These are phyloP conservation scores for Tolypocladium endophyticum DNA, from an alignment of 2,329 filamentous ascomycete genomes.

Conservation along the genomic window DNA sequence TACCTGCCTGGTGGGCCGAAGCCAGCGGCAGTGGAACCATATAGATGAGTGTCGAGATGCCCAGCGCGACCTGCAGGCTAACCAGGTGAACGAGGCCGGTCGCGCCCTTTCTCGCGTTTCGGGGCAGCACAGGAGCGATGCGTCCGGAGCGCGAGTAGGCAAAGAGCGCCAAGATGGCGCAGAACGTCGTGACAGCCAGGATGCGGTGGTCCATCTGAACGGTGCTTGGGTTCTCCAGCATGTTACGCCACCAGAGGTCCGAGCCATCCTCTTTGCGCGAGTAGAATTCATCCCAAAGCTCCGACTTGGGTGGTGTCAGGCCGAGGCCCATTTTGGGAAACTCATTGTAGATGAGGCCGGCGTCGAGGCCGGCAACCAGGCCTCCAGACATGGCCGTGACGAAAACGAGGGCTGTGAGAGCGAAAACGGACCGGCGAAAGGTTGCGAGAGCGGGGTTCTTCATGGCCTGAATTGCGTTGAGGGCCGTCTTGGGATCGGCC, in stretches of 20 bases:
- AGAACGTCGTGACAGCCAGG: slow-evolving; percentile 81
- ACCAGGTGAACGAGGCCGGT: slow-evolving; percentile 76
- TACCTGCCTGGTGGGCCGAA: slow-evolving; percentile 86
- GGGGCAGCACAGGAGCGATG: slow-evolving; percentile 48
- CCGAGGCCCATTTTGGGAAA: slow-evolving; percentile 92
- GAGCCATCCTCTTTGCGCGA: slow-evolving; percentile 64
- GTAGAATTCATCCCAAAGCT: slow-evolving; percentile 83
- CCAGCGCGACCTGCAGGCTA: slow-evolving; percentile 70
- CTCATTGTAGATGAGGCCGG: slow-evolving; percentile 96
- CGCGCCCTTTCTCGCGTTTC: slow-evolving; percentile 55
- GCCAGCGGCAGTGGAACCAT: slow-evolving; percentile 84
- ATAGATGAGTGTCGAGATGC: slow-evolving; percentile 86
- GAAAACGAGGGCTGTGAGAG: slow-evolving; percentile 68
- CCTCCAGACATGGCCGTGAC: slow-evolving; percentile 87
- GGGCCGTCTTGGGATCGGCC: slow-evolving; percentile 51
- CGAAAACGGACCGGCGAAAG: slow-evolving; percentile 65
- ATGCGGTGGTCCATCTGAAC: slow-evolving; percentile 95
- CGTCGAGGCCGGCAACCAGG: slow-evolving; percentile 88
- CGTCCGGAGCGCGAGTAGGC: slow-evolving; percentile 64
- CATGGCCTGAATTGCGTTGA: slow-evolving; percentile 50
- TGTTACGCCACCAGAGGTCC: slow-evolving; percentile 94
- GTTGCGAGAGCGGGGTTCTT: slow-evolving; percentile 55
- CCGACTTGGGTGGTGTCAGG: slow-evolving; percentile 66
- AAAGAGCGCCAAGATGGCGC: slow-evolving; percentile 66
- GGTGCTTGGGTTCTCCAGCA: slow-evolving; percentile 90